These are phyloP conservation scores for Abrus pulchellus DNA, from an alignment of 306 rosid species.

Conservation along the genomic window DNA sequence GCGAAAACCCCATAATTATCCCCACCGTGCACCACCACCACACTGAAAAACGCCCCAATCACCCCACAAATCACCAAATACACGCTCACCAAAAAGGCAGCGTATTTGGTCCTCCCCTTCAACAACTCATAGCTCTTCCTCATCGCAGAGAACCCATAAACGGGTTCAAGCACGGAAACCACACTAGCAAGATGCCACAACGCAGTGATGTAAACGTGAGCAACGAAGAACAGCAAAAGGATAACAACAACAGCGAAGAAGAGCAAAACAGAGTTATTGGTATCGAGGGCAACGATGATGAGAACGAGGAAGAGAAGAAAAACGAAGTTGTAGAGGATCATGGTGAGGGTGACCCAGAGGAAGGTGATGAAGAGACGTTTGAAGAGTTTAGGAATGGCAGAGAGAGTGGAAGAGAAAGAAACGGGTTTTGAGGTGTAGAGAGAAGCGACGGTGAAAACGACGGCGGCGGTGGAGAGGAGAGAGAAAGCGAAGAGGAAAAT, in stretches of 20 bases:
- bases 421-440: conserved; percentile 87
- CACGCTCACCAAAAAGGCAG: conserved; percentile 61
- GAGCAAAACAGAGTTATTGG: conserved; percentile 54
- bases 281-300: conserved; percentile 64
- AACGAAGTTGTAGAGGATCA: conserved; percentile 71
- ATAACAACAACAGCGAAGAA: conserved; percentile 50
- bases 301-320: conserved; percentile 60
- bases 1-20: conserved; percentile 59
- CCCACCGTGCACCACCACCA: conserved; percentile 83
- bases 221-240: conserved; percentile 66
- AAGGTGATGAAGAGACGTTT: conserved; percentile 88
- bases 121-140: conserved; percentile 83
- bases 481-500: conserved; percentile 92
- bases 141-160: conserved; percentile 86
- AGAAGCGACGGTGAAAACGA: conserved; percentile 95
- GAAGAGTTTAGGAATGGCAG: conserved; percentile 89
- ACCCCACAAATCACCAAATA: conserved; percentile 68
- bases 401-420: conserved; percentile 73
- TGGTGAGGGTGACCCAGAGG: conserved; percentile 79
- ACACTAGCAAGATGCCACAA: conserved; percentile 95
- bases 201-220: conserved; percentile 84
- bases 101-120: conserved; percentile 72
- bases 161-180: conserved; percentile 83
- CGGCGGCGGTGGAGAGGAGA: conserved; percentile 95
- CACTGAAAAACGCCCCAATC: conserved; percentile 65